A percentile compares a stretch with the other conserved stretches of the same genome.
Conservation (phyloP, 2,329 filamentous ascomycete species). For the Xylaria sp. region DNA sequence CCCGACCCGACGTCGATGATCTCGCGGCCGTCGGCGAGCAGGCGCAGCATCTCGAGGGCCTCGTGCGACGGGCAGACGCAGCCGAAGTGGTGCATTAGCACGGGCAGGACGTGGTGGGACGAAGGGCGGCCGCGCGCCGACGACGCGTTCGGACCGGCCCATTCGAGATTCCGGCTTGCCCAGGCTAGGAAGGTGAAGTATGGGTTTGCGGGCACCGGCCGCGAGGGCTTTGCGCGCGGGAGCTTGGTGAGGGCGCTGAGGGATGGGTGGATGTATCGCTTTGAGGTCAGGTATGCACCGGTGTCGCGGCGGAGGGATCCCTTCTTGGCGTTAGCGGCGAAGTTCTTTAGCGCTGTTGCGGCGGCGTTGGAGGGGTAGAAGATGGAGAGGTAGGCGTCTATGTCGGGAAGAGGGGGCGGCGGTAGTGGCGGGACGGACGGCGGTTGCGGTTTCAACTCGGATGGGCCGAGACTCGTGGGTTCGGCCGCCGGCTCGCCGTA, state of each 20-base stretch:
- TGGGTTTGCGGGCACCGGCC: slow-evolving; percentile 62
- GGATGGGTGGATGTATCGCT: slow-evolving; percentile 61
- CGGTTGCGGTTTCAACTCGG: slow-evolving; percentile 5
- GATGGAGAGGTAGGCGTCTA: slow-evolving; percentile 72
- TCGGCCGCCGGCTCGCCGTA: slow-evolving; percentile 40
- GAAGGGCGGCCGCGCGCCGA: slow-evolving; percentile 61
- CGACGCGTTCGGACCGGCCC: slow-evolving; percentile 67
- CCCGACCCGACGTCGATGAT: slow-evolving; percentile 76
- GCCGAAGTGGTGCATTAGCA: slow-evolving; percentile 83
- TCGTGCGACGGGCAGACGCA: slow-evolving; percentile 77
- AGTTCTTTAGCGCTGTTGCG: slow-evolving; percentile 68
- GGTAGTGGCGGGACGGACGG: slow-evolving; percentile 51
- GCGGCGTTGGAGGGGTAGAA: slow-evolving; percentile 71
- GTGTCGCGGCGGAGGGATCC: slow-evolving; percentile 67
- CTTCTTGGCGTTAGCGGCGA: slow-evolving; percentile 63
- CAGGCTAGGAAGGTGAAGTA: slow-evolving; percentile 75
- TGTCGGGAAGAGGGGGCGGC: slow-evolving; percentile 65
- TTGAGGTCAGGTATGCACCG: slow-evolving; percentile 64
- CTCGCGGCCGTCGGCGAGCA: slow-evolving; percentile 61
- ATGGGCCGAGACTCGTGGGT: background rate
- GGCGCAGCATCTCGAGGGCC: slow-evolving; percentile 67
- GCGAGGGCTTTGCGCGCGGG: slow-evolving; percentile 37
- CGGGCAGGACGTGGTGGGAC: slow-evolving; percentile 72
- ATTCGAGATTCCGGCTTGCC: slow-evolving; percentile 71
- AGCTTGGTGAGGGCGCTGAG: slow-evolving; percentile 56